phyloP scores from a whole-genome alignment of 305 asterid species.

The Nicotiana rustica region DNA sequence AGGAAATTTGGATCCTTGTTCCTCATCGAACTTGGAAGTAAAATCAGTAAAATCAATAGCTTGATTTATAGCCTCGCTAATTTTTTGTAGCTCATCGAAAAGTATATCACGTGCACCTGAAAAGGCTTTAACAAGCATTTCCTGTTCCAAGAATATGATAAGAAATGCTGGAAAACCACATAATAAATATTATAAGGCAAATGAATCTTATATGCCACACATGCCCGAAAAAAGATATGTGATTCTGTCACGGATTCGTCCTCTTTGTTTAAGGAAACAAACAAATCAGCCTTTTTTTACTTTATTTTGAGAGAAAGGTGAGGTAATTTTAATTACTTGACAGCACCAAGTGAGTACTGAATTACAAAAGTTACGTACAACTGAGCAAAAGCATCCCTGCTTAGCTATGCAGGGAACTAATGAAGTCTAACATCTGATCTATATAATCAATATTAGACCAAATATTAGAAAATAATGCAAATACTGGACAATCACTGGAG shows the following conservation, averaged over 20 bases:
- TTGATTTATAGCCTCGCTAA: constrained; percentile 79
- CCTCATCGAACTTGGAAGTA: constrained; percentile 46
- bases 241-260: background rate
- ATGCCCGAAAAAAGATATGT: background rate
- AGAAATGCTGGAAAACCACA: constrained; percentile 11
- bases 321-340: too few species aligned
- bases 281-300: background rate
- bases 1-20: constrained; percentile 52
- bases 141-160: constrained; percentile 54
- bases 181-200: constrained; percentile 13
- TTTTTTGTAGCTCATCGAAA: constrained; percentile 71
- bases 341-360: too few species aligned
- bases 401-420: too few species aligned
- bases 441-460: too few species aligned
- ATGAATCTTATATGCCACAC: constrained; percentile 29
- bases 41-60: constrained; percentile 66
- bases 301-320: too few species aligned
- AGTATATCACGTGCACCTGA: constrained; percentile 78
- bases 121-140: constrained; percentile 71
- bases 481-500: too few species aligned
- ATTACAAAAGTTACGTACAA: too few species aligned
- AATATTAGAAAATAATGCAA: too few species aligned
- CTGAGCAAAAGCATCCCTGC: too few species aligned
- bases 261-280: constrained; percentile 27
- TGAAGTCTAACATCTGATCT: too few species aligned